Evolutionary conservation across 495 filamentous ascomycete genomes (phyloP).

Genomic region (Lepidopterella palustris): DNA sequence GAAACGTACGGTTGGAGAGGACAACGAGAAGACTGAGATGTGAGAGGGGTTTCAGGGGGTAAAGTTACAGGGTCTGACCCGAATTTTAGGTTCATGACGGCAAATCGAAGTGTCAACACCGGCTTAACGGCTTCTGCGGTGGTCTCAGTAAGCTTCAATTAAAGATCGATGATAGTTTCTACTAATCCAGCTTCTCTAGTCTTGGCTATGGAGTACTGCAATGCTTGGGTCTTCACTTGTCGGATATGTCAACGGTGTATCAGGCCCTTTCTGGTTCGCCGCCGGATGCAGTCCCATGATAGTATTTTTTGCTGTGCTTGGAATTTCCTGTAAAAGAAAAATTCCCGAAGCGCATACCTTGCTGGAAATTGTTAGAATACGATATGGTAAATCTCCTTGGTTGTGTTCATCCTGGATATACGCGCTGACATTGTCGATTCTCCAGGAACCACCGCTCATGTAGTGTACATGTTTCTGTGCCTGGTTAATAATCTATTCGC

Average conservation of each 20-base stretch:
- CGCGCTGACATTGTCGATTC: no score
- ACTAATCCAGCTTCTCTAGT: background rate
- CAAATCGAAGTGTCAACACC: constrained; percentile 44
- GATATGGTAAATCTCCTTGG: no score
- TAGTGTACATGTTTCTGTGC: constrained; percentile 44
- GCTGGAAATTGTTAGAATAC: constrained; percentile 27
- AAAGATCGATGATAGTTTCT: background rate
- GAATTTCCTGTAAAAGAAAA: constrained; percentile 24
- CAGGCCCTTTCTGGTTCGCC: constrained; percentile 26
- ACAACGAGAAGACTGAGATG: constrained; percentile 46
- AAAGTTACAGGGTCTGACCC: no score
- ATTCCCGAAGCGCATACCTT: constrained; percentile 28
- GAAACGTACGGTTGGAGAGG: constrained; percentile 32
- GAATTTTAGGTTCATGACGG: constrained; percentile 41
- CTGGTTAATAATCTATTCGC: constrained; percentile 43
- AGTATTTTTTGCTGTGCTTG: constrained; percentile 25
- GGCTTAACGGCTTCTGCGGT: constrained; percentile 48
- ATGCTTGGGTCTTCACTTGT: constrained; percentile 14
- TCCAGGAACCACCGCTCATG: constrained; percentile 52
- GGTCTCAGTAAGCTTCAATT: constrained; percentile 26
- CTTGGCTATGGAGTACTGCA: constrained; percentile 15
- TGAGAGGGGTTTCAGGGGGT: no score
- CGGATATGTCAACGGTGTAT: constrained; percentile 33
- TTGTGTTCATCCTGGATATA: no score
- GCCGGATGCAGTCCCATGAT: constrained; percentile 26